Percentiles rank a stretch among this genome's conserved stretches.
phyloP scores from a whole-genome alignment of 2,329 filamentous ascomycete genomes.

The Cladosporium sp. region DNA sequence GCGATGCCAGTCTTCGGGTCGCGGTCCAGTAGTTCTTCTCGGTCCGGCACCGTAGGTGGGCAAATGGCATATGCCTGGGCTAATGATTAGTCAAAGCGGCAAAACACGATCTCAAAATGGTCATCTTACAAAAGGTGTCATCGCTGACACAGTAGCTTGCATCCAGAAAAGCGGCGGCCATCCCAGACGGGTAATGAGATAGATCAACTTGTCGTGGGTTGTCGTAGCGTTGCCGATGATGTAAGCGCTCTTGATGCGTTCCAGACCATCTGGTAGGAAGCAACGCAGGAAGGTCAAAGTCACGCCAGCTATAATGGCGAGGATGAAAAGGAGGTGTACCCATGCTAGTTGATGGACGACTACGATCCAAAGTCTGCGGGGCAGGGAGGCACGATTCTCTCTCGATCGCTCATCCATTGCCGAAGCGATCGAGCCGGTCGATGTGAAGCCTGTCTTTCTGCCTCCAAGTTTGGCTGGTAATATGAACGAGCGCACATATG shows the following conservation, averaged over 20 bases:
- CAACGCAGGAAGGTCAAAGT: neutral
- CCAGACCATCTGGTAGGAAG: slow-evolving; percentile 4
- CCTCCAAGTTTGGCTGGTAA: slow-evolving; percentile 47
- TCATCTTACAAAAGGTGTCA: slow-evolving; percentile 40
- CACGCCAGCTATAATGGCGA: slow-evolving; percentile 1
- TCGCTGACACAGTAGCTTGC: slow-evolving; percentile 12
- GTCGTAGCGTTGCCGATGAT: slow-evolving; percentile 2
- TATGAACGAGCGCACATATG: slow-evolving; percentile 11
- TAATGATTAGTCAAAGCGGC: neutral
- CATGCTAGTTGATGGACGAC: slow-evolving; percentile 11
- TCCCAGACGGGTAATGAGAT: slow-evolving; percentile 57
- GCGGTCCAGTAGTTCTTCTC: slow-evolving; percentile 53
- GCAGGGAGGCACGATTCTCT: slow-evolving; percentile 16
- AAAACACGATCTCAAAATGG: neutral
- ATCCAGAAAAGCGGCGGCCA: slow-evolving; percentile 60
- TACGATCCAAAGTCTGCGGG: slow-evolving; percentile 2
- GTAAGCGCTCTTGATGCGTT: slow-evolving; percentile 3
- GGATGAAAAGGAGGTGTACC: slow-evolving; percentile 14
- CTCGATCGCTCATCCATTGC: slow-evolving; percentile 55
- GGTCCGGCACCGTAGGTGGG: slow-evolving; percentile 55
- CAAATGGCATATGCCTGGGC: slow-evolving; percentile 51
- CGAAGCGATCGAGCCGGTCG: slow-evolving; percentile 55
- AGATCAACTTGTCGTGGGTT: slow-evolving; percentile 34
- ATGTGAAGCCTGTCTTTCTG: slow-evolving; percentile 55
- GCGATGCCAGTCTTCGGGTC: slow-evolving; percentile 55